Base-by-base conservation (phyloP, 2,329 filamentous ascomycete species). In the Mycosphaerelloides madeirae region DNA sequence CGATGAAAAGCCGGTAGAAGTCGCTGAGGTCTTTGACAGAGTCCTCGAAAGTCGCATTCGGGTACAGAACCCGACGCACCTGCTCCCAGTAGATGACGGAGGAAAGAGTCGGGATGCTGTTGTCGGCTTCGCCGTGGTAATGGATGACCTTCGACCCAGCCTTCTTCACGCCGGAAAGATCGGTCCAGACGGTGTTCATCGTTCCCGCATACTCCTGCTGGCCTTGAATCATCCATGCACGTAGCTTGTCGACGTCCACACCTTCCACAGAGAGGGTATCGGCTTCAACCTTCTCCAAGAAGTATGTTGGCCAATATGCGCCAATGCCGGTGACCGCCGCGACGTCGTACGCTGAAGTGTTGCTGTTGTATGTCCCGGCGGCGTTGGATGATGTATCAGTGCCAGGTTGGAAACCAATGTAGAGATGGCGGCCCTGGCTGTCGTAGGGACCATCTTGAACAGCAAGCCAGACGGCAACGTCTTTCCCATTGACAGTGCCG, bases 101-200 rank as follows among this genome's bases (percentile, higher is more conserved):
- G 0, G 74, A 77, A 3, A 67, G 73, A 1, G 77, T 61, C 0
- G 76, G 76, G 49, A 81, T 65, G 11, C 67, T 71, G 13, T 67
- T 61, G 58, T 80, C 78, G 0, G 72, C 73, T 59, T 80, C 76
- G 38, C 76, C 76, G 61, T 80, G 77, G 64, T 71, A 78, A 59
- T 79, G 76, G 13, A 80, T 63, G 3, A 80, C 61, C 59, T 80
- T 80, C 32, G 74, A 76, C 16, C 77, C 77, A 0, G 65, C 55
- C 3, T 64, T 45, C 25, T 74, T 64, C 65, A 79, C 77, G 2
- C 64, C 53, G 1, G 70, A 73, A 0, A 80, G 64, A 51, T 80
- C 76, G 0, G 75, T 72, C 19, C 71, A 55, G 1, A 70, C 77
- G 8, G 75, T 79, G 54, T 79, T 75, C 5, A 78, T 65, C 31